Base-by-base conservation (phyloP, 1,284 basidiomycete species). In the Omphalotus olearius region DNA sequence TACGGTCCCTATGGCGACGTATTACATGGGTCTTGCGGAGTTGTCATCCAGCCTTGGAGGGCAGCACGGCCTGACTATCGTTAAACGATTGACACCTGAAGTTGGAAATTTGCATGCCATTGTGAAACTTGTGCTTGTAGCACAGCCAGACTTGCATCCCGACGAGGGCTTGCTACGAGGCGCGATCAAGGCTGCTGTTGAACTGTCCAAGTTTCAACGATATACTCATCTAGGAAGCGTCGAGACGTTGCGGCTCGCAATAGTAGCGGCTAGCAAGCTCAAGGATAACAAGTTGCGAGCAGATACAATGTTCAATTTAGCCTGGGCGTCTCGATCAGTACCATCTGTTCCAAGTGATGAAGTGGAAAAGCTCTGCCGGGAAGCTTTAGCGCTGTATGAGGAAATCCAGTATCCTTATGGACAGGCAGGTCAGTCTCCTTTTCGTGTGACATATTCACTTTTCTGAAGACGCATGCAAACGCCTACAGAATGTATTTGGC, bases 21-120 rank as follows among this genome's bases (percentile, higher is more conserved):
- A 56, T 50, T 59, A 57, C 33, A 57, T 59, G 56, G 58, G 56
- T 3, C 30, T 59, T 37, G 54, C 54, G 1, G 54, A 36, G 11
- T 52, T 59, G 17, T 47, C 53, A 28, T 52, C 56, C 6, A 55
- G 55, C 18, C 25, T 59, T 36, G 58, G 58, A 25, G 56, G 58
- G 6, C 56, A 52, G 0, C 58, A 57, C 16, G 57, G 57, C 1
- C 51, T 55, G 39, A 47, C 14, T 17, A 59, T 59, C 25, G 53
- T 56, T 20, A 54, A 57, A 28, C 46, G 46, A 7, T 23, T 57
- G 26, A 55, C 52, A 6, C 56, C 56, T 0, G 58, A 57, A 17
- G 57, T 59, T 11, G 56, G 56, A 14, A 59, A 59, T 30, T 28
- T 59, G 23, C 56, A 57, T 33, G 51, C 58, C 7, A 43, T 59